Conservation (phyloP, 768 basidiomycete genomes). For the Ramaria sp. region DNA sequence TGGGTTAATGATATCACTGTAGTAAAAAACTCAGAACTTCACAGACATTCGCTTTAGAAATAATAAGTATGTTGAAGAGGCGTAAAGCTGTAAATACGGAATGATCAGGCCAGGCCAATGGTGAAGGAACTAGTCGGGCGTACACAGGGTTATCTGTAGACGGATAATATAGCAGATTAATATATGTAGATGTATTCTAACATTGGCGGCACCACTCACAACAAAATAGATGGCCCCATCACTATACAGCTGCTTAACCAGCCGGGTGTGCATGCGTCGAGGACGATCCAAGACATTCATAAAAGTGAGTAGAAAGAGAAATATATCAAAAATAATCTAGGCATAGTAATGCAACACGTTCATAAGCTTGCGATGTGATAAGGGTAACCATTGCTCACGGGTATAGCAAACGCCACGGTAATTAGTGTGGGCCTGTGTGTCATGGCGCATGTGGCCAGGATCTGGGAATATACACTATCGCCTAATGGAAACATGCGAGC, state of each 20-base stretch:
- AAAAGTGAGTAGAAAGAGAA: constrained; percentile 16
- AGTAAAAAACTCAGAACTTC: too few relatives aligned
- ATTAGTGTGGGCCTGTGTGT: not conserved
- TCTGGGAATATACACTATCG: too few relatives aligned
- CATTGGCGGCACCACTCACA: constrained; percentile 14
- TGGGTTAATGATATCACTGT: not conserved
- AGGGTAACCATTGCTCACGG: not conserved
- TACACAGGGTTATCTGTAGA: not conserved
- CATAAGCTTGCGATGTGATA: not conserved
- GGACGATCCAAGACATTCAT: constrained; percentile 29
- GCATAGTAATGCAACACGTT: not conserved
- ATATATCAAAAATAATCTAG: not conserved
- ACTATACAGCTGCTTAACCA: constrained; percentile 22
- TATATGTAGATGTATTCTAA: too few relatives aligned
- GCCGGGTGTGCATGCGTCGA: constrained; percentile 14
- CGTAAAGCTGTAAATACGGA: constrained; percentile 5
- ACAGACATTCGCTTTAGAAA: not conserved
- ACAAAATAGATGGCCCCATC: constrained; percentile 28
- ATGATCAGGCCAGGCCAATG: not conserved
- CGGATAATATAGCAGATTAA: not conserved
- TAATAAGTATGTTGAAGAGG: constrained; percentile 13
- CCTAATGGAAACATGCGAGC: too few relatives aligned
- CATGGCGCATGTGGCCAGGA: too few relatives aligned
- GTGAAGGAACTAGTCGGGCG: not conserved
- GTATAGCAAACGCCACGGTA: not conserved